phyloP scores from a whole-genome alignment of 257 asterid genomes.

The Lithospermum erythrorhizon region DNA sequence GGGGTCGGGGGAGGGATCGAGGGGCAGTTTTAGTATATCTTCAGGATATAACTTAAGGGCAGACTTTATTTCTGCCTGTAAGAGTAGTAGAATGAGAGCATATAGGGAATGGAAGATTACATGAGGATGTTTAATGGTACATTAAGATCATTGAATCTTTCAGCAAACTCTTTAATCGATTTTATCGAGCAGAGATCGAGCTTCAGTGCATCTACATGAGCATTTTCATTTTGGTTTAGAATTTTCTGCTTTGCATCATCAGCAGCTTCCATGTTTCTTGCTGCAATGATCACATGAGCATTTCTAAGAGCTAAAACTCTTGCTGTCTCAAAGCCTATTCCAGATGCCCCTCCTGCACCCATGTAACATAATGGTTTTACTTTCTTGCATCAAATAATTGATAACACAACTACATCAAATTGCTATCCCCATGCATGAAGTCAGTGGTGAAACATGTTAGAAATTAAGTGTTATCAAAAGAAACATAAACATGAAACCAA shows the following conservation, averaged over 20 bases:
- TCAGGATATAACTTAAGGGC: too few species aligned
- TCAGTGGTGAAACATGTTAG: too few species aligned
- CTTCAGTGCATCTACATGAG: slow-evolving; percentile 50
- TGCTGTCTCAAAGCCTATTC: slow-evolving; percentile 79
- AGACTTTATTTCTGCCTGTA: not conserved
- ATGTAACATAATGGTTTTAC: not conserved
- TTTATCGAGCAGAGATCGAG: slow-evolving; percentile 40
- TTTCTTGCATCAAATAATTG: too few species aligned
- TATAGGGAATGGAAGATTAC: slow-evolving; percentile 19
- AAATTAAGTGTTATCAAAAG: too few species aligned
- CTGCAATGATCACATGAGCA: slow-evolving; percentile 66
- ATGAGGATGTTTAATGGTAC: slow-evolving; percentile 31
- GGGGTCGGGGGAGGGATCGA: too few species aligned
- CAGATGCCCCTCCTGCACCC: slow-evolving; percentile 74
- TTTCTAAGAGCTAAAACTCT: slow-evolving; percentile 64
- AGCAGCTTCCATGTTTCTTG: slow-evolving; percentile 71
- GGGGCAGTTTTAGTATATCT: too few species aligned
- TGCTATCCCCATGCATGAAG: too few species aligned
- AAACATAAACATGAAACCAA: too few species aligned
- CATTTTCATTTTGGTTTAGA: slow-evolving; percentile 31
- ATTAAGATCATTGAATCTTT: not conserved
- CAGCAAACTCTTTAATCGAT: not conserved
- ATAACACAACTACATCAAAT: too few species aligned
- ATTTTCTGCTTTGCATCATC: slow-evolving; percentile 51
- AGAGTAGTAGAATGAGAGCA: not conserved